Evolutionary conservation across 129 eudicot genomes (phyloP).

Genomic region (Scalesia atractyloides): DNA sequence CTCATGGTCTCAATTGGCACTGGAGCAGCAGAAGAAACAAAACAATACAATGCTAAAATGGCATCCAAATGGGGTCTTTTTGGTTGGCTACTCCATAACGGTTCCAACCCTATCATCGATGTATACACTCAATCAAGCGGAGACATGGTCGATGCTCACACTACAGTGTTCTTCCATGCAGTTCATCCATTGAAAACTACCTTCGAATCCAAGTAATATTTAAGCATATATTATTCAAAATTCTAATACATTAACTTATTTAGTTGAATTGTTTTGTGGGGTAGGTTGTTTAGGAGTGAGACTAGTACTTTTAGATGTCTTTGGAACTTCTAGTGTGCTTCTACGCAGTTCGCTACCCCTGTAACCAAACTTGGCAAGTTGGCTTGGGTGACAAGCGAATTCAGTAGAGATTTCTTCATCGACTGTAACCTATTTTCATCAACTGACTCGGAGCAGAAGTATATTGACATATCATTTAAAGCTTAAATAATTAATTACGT

Average conservation of each 20-base stretch:
- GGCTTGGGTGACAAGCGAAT: too few relatives aligned
- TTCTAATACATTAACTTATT: not conserved
- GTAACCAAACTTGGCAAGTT: too few relatives aligned
- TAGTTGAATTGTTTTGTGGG: not conserved
- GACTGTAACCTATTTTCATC: too few relatives aligned
- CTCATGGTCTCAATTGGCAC: constrained; percentile 56
- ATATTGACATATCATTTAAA: too few relatives aligned
- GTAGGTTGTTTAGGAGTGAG: too few relatives aligned
- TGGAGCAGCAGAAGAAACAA: constrained; percentile 39
- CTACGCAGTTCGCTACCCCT: too few relatives aligned
- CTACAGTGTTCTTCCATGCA: constrained; percentile 45
- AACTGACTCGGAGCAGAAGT: too few relatives aligned
- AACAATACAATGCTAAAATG: constrained; percentile 38
- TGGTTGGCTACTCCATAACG: constrained; percentile 44
- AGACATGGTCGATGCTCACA: constrained; percentile 55
- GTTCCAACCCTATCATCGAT: constrained; percentile 48
- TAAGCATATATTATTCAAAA: not conserved
- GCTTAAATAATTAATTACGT: too few relatives aligned
- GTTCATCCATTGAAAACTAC: constrained; percentile 45
- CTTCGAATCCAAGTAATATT: constrained; percentile 52
- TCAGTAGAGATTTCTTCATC: too few relatives aligned
- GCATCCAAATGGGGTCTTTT: constrained; percentile 63
- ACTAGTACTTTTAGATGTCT: too few relatives aligned
- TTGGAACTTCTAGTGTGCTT: too few relatives aligned
- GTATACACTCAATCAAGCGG: constrained; percentile 50